Conservation (phyloP, 1,284 basidiomycete species). For the Papiliotrema nemorosa region DNA sequence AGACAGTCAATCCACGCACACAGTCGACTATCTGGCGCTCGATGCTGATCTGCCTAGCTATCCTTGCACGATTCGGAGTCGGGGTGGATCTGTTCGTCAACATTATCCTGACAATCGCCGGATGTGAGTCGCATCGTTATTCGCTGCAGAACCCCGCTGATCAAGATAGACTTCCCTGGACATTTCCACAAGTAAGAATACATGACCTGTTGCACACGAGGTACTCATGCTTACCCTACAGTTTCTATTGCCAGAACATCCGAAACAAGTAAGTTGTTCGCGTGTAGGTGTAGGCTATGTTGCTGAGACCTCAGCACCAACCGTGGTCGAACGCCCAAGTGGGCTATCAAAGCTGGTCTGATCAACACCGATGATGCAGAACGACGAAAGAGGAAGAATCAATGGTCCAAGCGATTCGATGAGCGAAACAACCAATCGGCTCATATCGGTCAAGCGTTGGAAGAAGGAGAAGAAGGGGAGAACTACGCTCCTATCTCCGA, state of each 20-base stretch:
- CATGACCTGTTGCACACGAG: too few relatives aligned
- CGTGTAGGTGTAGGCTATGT: not conserved
- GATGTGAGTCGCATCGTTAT: conserved; percentile 58
- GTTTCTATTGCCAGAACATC: conserved; percentile 93
- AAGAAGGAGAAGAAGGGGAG: conserved; percentile 64
- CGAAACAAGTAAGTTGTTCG: conserved; percentile 65
- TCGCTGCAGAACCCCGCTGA: not conserved
- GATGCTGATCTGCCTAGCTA: conserved; percentile 57
- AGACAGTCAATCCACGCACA: conserved; percentile 31
- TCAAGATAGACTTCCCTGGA: conserved; percentile 43
- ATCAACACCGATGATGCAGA: conserved; percentile 71
- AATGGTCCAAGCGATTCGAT: conserved; percentile 82
- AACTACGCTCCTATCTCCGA: conserved; percentile 41
- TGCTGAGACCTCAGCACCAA: conserved; percentile 57
- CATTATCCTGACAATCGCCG: conserved; percentile 78
- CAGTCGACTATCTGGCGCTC: not conserved
- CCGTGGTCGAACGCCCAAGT: conserved; percentile 84
- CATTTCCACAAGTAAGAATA: conserved; percentile 52
- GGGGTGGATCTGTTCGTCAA: conserved; percentile 92
- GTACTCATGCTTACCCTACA: conserved; percentile 37
- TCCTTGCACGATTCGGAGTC: conserved; percentile 90
- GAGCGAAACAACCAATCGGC: conserved; percentile 73
- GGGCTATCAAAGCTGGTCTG: conserved; percentile 84
- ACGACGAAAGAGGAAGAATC: conserved; percentile 71
- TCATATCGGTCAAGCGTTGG: conserved; percentile 66